These are phyloP conservation scores for Kwoniella shandongensis DNA, from an alignment of 768 basidiomycete species.

Conservation along the genomic window DNA sequence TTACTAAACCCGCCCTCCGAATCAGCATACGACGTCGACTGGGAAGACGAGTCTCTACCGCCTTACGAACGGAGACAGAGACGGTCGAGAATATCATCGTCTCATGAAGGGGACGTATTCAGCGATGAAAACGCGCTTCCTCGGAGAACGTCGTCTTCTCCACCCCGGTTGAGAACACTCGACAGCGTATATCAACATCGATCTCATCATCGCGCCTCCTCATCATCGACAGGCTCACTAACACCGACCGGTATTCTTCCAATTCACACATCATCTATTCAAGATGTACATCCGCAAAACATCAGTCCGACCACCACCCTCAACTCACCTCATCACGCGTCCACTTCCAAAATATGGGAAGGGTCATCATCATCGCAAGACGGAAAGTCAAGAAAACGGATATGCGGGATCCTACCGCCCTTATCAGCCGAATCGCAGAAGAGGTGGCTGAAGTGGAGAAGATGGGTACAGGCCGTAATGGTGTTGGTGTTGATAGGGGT, in stretches of 20 bases:
- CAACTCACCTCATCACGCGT: slow-evolving; percentile 1
- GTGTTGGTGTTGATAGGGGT: slow-evolving; percentile 30
- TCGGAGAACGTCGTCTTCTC: background rate
- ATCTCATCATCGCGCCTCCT: background rate
- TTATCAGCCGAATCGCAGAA: slow-evolving; percentile 2
- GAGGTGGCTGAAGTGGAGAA: slow-evolving; percentile 32
- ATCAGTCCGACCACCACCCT: slow-evolving; percentile 6
- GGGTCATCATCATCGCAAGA: slow-evolving; percentile 7
- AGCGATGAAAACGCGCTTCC: slow-evolving; percentile 1
- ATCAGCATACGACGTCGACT: slow-evolving; percentile 7
- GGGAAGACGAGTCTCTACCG: slow-evolving; percentile 34
- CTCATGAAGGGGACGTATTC: background rate
- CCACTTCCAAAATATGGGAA: slow-evolving; percentile 37
- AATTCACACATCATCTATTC: slow-evolving; percentile 3
- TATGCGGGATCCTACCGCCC: slow-evolving; percentile 5
- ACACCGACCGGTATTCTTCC: no score
- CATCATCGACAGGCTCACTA: slow-evolving; percentile 14
- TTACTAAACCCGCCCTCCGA: slow-evolving; percentile 22
- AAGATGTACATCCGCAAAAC: background rate
- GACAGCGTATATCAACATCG: no score
- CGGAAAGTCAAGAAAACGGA: background rate
- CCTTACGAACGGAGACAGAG: slow-evolving; percentile 31
- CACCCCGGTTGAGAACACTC: slow-evolving; percentile 5
- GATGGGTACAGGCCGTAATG: slow-evolving; percentile 30
- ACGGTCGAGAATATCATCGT: slow-evolving; percentile 8